Evolutionary conservation across 164 flowering plant species (phyloP).

Genomic region (Magnolia kwangsiensis): DNA sequence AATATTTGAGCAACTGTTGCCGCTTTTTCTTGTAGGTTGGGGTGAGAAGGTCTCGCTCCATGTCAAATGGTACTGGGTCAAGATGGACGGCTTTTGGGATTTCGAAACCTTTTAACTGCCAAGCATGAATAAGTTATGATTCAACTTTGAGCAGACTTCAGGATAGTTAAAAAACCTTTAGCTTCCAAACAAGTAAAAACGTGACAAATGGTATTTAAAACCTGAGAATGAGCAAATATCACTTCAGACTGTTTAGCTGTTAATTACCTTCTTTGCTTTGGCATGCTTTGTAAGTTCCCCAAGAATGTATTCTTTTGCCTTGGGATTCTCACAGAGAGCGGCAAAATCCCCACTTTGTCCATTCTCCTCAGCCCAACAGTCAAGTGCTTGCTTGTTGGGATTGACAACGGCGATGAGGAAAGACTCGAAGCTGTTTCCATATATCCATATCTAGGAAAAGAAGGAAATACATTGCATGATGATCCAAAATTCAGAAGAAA

Average conservation of each 20-base stretch:
- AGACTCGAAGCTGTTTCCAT: slow-evolving; percentile 93
- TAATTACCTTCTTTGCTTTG: slow-evolving; percentile 78
- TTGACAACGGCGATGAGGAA: slow-evolving; percentile 82
- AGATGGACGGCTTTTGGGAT: slow-evolving; percentile 77
- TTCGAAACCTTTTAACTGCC: slow-evolving; percentile 97
- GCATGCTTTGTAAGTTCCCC: slow-evolving; percentile 72
- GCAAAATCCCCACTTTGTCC: slow-evolving; percentile 62
- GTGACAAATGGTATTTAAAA: background rate
- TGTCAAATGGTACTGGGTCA: slow-evolving; percentile 87
- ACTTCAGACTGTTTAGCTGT: background rate
- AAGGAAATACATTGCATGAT: background rate
- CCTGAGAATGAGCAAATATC: background rate
- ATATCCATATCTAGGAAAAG: slow-evolving; percentile 79
- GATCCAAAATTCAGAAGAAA: background rate
- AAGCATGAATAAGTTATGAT: slow-evolving; percentile 5
- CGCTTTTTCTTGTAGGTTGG: slow-evolving; percentile 97
- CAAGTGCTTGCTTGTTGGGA: slow-evolving; percentile 69
- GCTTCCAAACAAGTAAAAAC: background rate
- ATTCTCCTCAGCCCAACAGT: slow-evolving; percentile 63
- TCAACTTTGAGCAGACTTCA: background rate
- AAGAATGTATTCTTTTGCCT: slow-evolving; percentile 68
- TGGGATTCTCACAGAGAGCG: slow-evolving; percentile 68
- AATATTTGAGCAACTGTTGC: slow-evolving; percentile 84
- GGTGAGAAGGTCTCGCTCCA: slow-evolving; percentile 91
- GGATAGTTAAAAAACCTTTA: background rate